Base-by-base conservation (phyloP, 192 early-diverging fungal species). In the Dissophora ornata region DNA sequence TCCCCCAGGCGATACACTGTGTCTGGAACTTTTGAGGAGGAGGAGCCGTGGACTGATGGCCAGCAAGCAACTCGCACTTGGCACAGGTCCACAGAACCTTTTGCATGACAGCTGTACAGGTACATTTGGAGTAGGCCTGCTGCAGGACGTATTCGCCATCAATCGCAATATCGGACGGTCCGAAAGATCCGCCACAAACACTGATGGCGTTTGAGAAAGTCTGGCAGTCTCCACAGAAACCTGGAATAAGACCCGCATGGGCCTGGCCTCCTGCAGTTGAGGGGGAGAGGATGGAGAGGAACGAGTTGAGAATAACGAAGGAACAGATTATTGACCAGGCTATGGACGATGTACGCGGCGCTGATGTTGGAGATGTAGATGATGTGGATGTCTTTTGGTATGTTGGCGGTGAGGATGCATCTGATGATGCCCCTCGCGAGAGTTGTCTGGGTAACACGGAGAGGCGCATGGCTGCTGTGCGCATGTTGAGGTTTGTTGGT, bases 191-290 rank as follows among this genome's bases (percentile, higher is more conserved):
- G 15, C 71, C 71, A 21, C 71, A 77, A 19, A 56, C 63, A 6
- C 49, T 30, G 2, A 77, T 67, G n/a, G 71, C 71, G 21, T 67
- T 67, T 11, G 71, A 25, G 44, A 67, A 77, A 2, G 71, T 77
- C n/a, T 67, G 51, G 33, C 71, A 77, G 63, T 77, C 71, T 19
- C 57, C 63, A 67, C 71, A 77, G 34, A 67, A 77, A 4, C 71
- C 71, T 0, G 50, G 21, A 8, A 46, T 15, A 11, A 66, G 57
- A 25, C 42, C 63, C 16, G 71, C 71, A 18, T 34, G 48, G 10
- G 57, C 40, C 6, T 30, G n/a, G 30, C 65, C 65, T 13, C 65
- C 65, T 2, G 45, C 41, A 33, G 65, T 67, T 16, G 65, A 67
- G 8, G 65, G 47, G 2, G 62, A 60, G 42, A 66, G 51, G n/a